These are phyloP conservation scores for Platanus orientalis DNA, from an alignment of 164 flowering plant genomes.

Conservation along the genomic window DNA sequence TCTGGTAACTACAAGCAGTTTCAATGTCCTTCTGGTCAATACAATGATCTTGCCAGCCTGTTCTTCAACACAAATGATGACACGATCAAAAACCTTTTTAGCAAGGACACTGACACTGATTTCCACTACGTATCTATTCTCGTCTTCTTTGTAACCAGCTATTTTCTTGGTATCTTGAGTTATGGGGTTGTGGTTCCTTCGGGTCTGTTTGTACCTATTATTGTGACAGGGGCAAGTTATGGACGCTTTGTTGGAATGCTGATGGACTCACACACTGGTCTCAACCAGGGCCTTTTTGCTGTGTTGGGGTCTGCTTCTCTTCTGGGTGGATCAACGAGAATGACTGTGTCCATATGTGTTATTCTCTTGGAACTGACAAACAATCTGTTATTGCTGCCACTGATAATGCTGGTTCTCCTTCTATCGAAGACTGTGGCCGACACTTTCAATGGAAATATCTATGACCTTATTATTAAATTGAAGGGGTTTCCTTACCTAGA, in stretches of 20 bases:
- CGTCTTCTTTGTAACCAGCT: constrained; percentile 63
- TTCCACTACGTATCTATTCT: constrained; percentile 55
- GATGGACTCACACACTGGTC: constrained; percentile 46
- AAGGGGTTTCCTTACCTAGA: constrained; percentile 89
- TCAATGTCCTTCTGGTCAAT: constrained; percentile 76
- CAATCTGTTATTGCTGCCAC: constrained; percentile 69
- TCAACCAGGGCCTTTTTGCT: constrained; percentile 80
- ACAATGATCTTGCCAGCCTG: constrained; percentile 94
- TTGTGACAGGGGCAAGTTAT: constrained; percentile 82
- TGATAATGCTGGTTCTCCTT: constrained; percentile 86
- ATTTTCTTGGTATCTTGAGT: constrained; percentile 67
- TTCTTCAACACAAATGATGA: constrained; percentile 93
- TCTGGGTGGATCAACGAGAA: constrained; percentile 93
- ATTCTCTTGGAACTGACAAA: constrained; percentile 80
- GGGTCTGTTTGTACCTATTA: constrained; percentile 86
- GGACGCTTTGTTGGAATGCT: constrained; percentile 81
- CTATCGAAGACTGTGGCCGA: constrained; percentile 90
- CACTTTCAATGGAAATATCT: constrained; percentile 61
- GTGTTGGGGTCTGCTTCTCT: constrained; percentile 89
- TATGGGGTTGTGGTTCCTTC: constrained; percentile 78
- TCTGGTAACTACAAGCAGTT: constrained; percentile 92
- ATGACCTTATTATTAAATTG: constrained; percentile 62
- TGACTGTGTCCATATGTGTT: constrained; percentile 82
- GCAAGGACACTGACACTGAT: constrained; percentile 60
- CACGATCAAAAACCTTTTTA: constrained; percentile 82